Evolutionary conservation across 345 rosid genomes (phyloP), one percentile per base, ranked within the genome.

Genomic region (Camelina laxa): DNA sequence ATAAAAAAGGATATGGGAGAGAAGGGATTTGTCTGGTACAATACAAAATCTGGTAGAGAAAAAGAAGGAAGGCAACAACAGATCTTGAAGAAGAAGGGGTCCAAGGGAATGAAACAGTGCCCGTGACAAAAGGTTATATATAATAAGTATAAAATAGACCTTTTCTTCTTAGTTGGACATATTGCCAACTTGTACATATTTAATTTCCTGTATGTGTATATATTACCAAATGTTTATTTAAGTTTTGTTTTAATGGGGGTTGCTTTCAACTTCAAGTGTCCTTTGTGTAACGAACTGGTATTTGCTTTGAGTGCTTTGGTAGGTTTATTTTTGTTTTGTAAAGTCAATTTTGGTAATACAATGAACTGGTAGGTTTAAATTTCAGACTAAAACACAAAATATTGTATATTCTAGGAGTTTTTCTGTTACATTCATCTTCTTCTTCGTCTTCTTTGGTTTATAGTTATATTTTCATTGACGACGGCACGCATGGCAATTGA

Each of bases 71-170:
- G 69, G 60, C 30, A 74, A 61, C 76, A 66, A 61, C 76, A 66
- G 65, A 67, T 60, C 48, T 81, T 70, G 74, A 75, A 66, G 75
- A 50, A 56, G 69, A 79, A 79, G 56, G 30, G 68, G 60, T 77
- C 73, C 75, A 65, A 56, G 3, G 80, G 57, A 72, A 72, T 72
- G 77, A 66, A 78, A 72, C 81, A 66, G 77, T 78, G 59, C 35
- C 72, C 76, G 67, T 64, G 67, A 63, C 75, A 57, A 30, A 7
- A 70, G 71, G 76, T 57, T 36, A 16, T 8, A 33, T 69, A 9
- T 33, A 59, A 63, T 15, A 24, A 44, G 39, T 63, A 36, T 73
- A 8, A 20, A 51, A 15, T 60, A 61, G 59, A 76, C 79, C 53
- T 69, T 62, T 76, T 76, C 80, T 33, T 57, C 55, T 27, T 73